Conservation (phyloP, 352 stramenopile genomes). For the Pythium aristosporum region DNA sequence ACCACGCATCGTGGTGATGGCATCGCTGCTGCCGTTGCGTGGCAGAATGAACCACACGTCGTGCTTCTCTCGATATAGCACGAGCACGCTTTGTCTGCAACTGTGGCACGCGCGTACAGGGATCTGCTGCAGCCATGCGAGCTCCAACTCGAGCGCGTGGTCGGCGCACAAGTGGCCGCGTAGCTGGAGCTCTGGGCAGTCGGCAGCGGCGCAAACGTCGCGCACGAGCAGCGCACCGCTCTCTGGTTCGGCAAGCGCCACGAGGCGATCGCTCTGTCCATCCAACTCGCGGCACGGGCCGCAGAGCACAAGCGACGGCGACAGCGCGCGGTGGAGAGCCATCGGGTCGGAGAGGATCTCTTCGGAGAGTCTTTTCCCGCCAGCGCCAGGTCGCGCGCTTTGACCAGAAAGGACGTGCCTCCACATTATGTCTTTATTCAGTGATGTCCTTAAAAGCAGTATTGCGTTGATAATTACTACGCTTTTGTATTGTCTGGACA, state of each 20-base stretch:
- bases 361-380: background rate
- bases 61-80: slow-evolving; percentile 42
- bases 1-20: slow-evolving; percentile 21
- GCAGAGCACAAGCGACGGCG: slow-evolving; percentile 66
- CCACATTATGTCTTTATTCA: background rate
- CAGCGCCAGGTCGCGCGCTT: background rate
- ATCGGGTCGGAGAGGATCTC: slow-evolving; percentile 16
- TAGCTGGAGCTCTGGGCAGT: slow-evolving; percentile 54
- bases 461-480: slow-evolving; percentile 6
- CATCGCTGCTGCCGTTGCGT: slow-evolving; percentile 18
- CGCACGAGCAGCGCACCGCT: slow-evolving; percentile 42
- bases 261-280: slow-evolving; percentile 33
- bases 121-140: slow-evolving; percentile 45
- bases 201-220: slow-evolving; percentile 53
- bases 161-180: slow-evolving; percentile 49
- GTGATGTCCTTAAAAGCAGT: slow-evolving; percentile 19
- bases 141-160: slow-evolving; percentile 51
- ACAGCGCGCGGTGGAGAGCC: slow-evolving; percentile 43
- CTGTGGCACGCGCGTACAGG: slow-evolving; percentile 47
- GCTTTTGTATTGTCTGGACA: background rate
- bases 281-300: slow-evolving; percentile 37
- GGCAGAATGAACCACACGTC: slow-evolving; percentile 67
- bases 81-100: slow-evolving; percentile 45
- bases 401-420: background rate
- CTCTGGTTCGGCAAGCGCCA: slow-evolving; percentile 26